Conservation (phyloP, 179 eudicot species). For the Dionaea muscipula region DNA sequence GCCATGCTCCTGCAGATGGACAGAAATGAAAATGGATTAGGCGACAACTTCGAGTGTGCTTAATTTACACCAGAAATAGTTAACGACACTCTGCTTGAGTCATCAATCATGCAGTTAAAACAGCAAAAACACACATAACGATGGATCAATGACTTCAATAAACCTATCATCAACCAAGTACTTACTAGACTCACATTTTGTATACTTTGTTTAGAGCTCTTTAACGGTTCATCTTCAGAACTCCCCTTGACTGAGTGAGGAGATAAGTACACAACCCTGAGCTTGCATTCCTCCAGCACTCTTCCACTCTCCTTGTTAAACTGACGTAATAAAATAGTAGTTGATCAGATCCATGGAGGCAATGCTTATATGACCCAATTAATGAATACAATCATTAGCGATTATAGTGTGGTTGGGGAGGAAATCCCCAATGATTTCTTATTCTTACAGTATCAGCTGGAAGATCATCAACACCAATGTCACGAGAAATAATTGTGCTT, state of each 20-base stretch:
- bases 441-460: constrained; percentile 60
- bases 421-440: not conserved
- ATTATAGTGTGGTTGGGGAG: not conserved
- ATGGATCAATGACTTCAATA: not conserved
- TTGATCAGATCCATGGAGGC: constrained; percentile 6
- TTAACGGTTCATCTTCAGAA: constrained; percentile 32
- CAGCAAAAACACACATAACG: not conserved
- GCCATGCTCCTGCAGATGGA: constrained; percentile 26
- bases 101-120: not conserved
- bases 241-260: constrained; percentile 32
- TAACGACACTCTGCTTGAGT: not conserved
- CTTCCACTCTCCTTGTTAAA: constrained; percentile 71
- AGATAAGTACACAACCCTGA: constrained; percentile 50
- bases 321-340: constrained; percentile 14
- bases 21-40: constrained; percentile 7
- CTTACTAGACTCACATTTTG: constrained; percentile 38
- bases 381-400: not conserved
- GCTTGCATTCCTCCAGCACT: constrained; percentile 67
- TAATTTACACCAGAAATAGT: not conserved
- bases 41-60: not conserved
- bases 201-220: constrained; percentile 23
- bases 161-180: not conserved
- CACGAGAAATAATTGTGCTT: constrained; percentile 49
- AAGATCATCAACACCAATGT: constrained; percentile 57
- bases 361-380: not conserved